phyloP scores from a whole-genome alignment of 495 filamentous ascomycete species.

The Daldinia childiae region DNA sequence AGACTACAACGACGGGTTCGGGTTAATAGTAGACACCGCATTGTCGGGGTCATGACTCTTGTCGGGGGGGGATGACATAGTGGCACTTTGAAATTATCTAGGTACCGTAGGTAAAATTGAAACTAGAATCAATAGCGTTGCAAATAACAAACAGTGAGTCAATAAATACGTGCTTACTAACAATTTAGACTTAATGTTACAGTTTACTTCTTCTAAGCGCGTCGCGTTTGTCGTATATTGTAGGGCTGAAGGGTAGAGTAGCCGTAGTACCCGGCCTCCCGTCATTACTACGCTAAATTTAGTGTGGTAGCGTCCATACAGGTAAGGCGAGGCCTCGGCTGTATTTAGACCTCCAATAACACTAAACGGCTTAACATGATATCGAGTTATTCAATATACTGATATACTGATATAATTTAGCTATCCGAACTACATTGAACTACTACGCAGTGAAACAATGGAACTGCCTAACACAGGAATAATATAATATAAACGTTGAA shows the following conservation, averaged over 20 bases:
- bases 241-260: not conserved
- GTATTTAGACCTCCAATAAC: not conserved
- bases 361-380: not conserved
- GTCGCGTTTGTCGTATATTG: not conserved
- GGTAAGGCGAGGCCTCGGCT: too few relatives aligned
- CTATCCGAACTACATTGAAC: not conserved
- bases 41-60: not conserved
- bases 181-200: not conserved
- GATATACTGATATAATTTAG: not conserved
- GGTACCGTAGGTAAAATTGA: not conserved
- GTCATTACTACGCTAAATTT: not conserved
- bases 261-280: not conserved
- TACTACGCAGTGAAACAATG: not conserved
- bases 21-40: conserved; percentile 45
- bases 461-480: not conserved
- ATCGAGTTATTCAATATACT: not conserved
- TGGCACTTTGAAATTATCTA: not conserved
- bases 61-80: not conserved
- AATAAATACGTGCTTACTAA: not conserved
- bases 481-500: not conserved
- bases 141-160: not conserved
- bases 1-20: conserved; percentile 51
- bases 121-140: not conserved
- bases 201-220: not conserved
- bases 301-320: not conserved